Percentiles rank a stretch among this genome's conserved stretches.
These are phyloP conservation scores for Lichtheimia hyalospora DNA, from an alignment of 371 early-diverging fungal genomes.

Conservation along the genomic window DNA sequence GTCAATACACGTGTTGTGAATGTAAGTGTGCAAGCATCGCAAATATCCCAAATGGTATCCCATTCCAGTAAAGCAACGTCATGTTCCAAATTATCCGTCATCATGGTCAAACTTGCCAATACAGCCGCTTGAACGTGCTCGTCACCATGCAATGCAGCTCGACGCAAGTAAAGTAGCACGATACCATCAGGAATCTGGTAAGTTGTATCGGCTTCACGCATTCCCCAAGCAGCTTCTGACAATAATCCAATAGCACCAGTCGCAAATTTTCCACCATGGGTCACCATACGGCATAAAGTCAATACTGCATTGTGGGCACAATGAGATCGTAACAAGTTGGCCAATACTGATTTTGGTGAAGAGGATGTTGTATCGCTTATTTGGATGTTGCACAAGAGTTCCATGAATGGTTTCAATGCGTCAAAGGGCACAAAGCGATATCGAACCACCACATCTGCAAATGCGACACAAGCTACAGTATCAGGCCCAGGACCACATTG, in stretches of 20 bases:
- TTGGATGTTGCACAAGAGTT: conserved; percentile 55
- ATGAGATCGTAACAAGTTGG: conserved; percentile 66
- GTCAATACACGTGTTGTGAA: not conserved
- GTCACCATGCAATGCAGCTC: conserved; percentile 23
- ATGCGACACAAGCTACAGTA: conserved; percentile 54
- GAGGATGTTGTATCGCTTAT: conserved; percentile 33
- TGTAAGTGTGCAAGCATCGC: conserved; percentile 24
- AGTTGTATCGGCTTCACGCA: conserved; percentile 13
- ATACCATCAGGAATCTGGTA: conserved; percentile 41
- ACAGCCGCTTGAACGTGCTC: conserved; percentile 26
- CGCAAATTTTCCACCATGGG: conserved; percentile 24
- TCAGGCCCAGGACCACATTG: conserved; percentile 45
- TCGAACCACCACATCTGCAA: conserved; percentile 71
- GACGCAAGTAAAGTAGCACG: conserved; percentile 34
- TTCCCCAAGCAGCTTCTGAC: conserved; percentile 60
- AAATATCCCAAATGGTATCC: conserved; percentile 49
- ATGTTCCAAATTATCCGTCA: conserved; percentile 14
- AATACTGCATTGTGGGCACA: conserved; percentile 64
- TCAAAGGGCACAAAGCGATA: conserved; percentile 68
- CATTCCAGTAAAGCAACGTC: conserved; percentile 38
- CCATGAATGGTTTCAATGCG: conserved; percentile 54
- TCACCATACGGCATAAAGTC: conserved; percentile 56
- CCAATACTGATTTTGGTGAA: conserved; percentile 60
- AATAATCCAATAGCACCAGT: conserved; percentile 57
- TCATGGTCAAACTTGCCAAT: conserved; percentile 16